phyloP scores from a whole-genome alignment of 2,329 filamentous ascomycete genomes.

The Orbilia ellipsospora region DNA sequence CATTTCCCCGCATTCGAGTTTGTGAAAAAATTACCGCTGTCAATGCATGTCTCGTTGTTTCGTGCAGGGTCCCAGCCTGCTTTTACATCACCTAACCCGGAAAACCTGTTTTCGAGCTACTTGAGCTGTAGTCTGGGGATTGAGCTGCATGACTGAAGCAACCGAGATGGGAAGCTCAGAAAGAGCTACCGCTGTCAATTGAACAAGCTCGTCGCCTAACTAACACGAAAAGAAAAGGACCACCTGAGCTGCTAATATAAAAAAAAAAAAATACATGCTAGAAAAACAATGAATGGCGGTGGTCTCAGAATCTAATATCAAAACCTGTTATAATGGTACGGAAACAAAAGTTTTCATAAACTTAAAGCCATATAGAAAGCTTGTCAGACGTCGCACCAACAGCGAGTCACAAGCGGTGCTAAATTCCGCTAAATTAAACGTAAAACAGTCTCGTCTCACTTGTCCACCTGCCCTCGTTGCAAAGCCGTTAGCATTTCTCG shows the following conservation, averaged over 20 bases:
- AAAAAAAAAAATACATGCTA: neutral
- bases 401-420: slow-evolving; percentile 21
- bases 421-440: neutral
- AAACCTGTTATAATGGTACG: neutral
- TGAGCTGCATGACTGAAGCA: neutral
- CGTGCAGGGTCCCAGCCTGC: slow-evolving; percentile 3
- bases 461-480: slow-evolving; percentile 45
- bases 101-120: slow-evolving; percentile 25
- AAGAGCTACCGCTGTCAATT: neutral
- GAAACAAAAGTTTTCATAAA: slow-evolving; percentile 1
- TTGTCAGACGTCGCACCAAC: slow-evolving; percentile 22
- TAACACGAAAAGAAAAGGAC: neutral
- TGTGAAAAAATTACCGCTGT: no score
- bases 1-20: neutral
- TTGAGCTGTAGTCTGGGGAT: neutral
- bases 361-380: neutral
- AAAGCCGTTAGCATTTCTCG: slow-evolving; percentile 24
- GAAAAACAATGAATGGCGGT: neutral
- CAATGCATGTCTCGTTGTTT: neutral
- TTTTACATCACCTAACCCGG: slow-evolving; percentile 14
- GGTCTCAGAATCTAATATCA: neutral
- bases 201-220: slow-evolving; percentile 5
- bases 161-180: slow-evolving; percentile 14
- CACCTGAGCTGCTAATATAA: slow-evolving; percentile 14
- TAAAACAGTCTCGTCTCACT: slow-evolving; percentile 22